Evolutionary conservation across 2,329 filamentous ascomycete genomes (phyloP), one percentile per base, ranked within the genome.

Genomic region (Alternaria sp.): DNA sequence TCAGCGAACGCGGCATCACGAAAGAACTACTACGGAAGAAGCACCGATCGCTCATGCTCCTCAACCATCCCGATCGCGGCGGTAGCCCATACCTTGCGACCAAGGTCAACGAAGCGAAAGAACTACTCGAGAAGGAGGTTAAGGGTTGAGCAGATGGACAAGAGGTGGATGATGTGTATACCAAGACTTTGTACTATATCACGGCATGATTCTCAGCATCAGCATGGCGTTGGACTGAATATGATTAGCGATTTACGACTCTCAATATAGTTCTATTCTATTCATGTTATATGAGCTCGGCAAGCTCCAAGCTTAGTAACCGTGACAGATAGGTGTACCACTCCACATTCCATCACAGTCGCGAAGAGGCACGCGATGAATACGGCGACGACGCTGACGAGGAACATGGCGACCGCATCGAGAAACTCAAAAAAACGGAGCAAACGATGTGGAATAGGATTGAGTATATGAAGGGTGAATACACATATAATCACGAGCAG

Each of bases 31-130:
- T 99, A 74, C 93, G 96, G 79, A 97, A 97, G 84, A 93, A 94
- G 73, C 96, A 99, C 83, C 91, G 96, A 68, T 93, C 90, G 58
- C 89, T 98, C 70, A 99, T 99, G 95, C 89, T 99, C 60, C 86
- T 97, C 69, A 99, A 99, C 86, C 96, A 99, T 81, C 96, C 96
- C 68, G 96, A 99, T 86, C 91, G 96, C 77, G 96, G 96, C 69
- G 96, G 96, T 43, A 97, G 93, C 78, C 96, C 96, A 8, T 99
- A 98, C 79, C 84, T 99, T 47, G 96, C 96, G 13, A 97, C 94
- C 57, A 99, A 99, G 82, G 91, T 99, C 79, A 99, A 99, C 83
- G 96, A 99, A 81, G 96, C 96, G 43, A 99, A 99, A 82, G 95
- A 98, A 80, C 88, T 98, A 67, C 80, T 99, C 70, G 96, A 99